These are phyloP conservation scores for Trichosporon coremiiforme DNA, from an alignment of 1,284 basidiomycete genomes.

Conservation along the genomic window DNA sequence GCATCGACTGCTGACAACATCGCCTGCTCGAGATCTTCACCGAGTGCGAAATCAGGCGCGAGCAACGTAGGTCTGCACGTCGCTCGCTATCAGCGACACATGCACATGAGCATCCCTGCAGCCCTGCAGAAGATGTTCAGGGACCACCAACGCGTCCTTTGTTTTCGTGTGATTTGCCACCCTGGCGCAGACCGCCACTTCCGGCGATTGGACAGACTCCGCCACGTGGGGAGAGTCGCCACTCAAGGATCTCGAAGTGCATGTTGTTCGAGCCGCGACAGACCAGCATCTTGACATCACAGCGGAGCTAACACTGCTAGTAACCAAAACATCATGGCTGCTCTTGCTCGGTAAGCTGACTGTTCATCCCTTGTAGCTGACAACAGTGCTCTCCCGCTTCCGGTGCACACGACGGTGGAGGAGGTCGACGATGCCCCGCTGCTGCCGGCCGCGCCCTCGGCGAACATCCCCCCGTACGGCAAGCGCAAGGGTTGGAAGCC, in stretches of 20 bases:
- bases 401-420: constrained; percentile 42
- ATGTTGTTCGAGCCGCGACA: neutral
- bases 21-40: no score
- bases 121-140: constrained; percentile 1
- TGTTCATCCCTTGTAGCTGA: neutral
- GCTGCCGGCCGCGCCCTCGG: constrained; percentile 30
- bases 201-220: constrained; percentile 8
- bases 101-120: neutral
- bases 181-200: neutral
- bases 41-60: neutral
- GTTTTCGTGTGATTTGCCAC: neutral
- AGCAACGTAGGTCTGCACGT: neutral
- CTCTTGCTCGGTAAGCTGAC: constrained; percentile 51
- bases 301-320: neutral
- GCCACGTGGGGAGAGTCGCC: constrained; percentile 20
- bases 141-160: neutral
- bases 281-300: constrained; percentile 2
- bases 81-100: neutral
- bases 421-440: constrained; percentile 43
- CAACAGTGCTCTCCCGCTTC: constrained; percentile 48
- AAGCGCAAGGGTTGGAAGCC: constrained; percentile 86
- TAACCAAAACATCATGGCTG: constrained; percentile 45
- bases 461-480: constrained; percentile 64
- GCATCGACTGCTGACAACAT: neutral
- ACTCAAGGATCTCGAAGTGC: constrained; percentile 24